Percentiles rank a stretch among this genome's conserved stretches.
Conservation (phyloP, 352 stramenopile species). For the Globisporangium echinulatum region DNA sequence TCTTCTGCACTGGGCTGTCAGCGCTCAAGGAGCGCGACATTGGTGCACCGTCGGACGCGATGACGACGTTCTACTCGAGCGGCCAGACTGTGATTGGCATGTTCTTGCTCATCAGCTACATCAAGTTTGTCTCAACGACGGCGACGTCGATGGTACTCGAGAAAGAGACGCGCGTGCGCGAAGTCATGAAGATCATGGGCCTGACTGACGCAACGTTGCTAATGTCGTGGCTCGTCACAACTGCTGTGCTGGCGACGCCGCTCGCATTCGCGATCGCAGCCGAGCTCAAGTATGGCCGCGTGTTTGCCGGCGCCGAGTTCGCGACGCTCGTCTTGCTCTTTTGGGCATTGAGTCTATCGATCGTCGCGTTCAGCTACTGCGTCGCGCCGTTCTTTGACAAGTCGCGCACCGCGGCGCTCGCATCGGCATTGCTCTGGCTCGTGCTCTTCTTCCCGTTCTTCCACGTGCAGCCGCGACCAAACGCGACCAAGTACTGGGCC, state of each 20-base stretch:
- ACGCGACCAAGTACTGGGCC: slow-evolving; percentile 37
- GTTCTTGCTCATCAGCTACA: slow-evolving; percentile 54
- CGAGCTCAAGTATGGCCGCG: slow-evolving; percentile 55
- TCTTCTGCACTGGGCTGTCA: slow-evolving; percentile 33
- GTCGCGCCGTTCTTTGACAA: slow-evolving; percentile 69
- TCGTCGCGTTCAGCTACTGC: slow-evolving; percentile 59
- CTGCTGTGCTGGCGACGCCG: slow-evolving; percentile 35
- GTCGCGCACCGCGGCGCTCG: slow-evolving; percentile 48
- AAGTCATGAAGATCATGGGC: slow-evolving; percentile 86
- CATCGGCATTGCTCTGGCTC: slow-evolving; percentile 64
- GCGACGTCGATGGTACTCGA: slow-evolving; percentile 73
- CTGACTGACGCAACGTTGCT: slow-evolving; percentile 55
- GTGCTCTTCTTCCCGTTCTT: slow-evolving; percentile 74
- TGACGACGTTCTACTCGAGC: slow-evolving; percentile 56
- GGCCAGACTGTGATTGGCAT: slow-evolving; percentile 58
- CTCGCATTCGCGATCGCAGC: slow-evolving; percentile 39
- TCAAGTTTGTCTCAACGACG: slow-evolving; percentile 53
- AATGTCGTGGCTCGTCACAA: slow-evolving; percentile 56
- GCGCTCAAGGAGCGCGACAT: slow-evolving; percentile 21
- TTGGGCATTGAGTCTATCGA: slow-evolving; percentile 48
- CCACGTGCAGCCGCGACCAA: slow-evolving; percentile 41
- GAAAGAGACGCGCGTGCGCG: slow-evolving; percentile 69
- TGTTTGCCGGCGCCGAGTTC: slow-evolving; percentile 56
- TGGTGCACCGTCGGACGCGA: slow-evolving; percentile 30
- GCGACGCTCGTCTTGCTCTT: slow-evolving; percentile 65